phyloP scores from a whole-genome alignment of 2,329 filamentous ascomycete species.

The Rhynchosporium secalis region DNA sequence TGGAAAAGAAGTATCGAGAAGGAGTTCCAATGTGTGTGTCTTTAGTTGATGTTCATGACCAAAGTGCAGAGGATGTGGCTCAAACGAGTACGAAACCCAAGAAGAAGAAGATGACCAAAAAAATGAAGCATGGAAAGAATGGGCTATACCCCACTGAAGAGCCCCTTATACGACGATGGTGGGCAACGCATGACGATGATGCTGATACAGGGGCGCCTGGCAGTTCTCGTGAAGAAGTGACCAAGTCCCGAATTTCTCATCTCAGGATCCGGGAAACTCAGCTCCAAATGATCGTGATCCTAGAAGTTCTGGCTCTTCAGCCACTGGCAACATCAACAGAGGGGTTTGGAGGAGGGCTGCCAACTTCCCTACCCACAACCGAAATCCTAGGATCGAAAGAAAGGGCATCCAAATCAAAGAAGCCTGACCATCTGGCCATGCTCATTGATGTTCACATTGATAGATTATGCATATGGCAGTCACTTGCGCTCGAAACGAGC shows the following conservation, averaged over 20 bases:
- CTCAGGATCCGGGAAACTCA: constrained; percentile 76
- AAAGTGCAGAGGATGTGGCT: constrained; percentile 50
- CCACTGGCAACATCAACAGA: constrained; percentile 46
- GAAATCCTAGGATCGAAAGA: constrained; percentile 28
- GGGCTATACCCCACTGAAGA: constrained; percentile 69
- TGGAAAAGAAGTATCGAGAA: constrained; percentile 80
- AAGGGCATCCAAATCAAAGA: constrained; percentile 38
- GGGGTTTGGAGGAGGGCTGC: constrained; percentile 36
- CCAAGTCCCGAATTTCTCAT: constrained; percentile 61
- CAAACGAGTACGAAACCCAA: constrained; percentile 45
- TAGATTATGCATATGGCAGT: constrained; percentile 81
- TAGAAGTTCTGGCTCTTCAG: constrained; percentile 75
- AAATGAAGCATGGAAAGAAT: constrained; percentile 65
- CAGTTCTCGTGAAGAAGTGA: constrained; percentile 51
- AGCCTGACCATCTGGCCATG: constrained; percentile 58
- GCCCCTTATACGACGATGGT: constrained; percentile 67
- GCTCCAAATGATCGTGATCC: constrained; percentile 75
- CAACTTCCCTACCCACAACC: constrained; percentile 35
- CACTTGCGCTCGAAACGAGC: constrained; percentile 63
- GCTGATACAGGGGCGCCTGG: constrained; percentile 47
- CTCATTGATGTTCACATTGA: constrained; percentile 75
- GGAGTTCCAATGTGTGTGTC: constrained; percentile 63
- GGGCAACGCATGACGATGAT: constrained; percentile 59
- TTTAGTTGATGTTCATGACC: constrained; percentile 53
- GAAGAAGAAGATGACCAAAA: constrained; percentile 59